Evolutionary conservation across 176 grass and related monocot species (phyloP).

Genomic region (Thinopyrum elongatum): DNA sequence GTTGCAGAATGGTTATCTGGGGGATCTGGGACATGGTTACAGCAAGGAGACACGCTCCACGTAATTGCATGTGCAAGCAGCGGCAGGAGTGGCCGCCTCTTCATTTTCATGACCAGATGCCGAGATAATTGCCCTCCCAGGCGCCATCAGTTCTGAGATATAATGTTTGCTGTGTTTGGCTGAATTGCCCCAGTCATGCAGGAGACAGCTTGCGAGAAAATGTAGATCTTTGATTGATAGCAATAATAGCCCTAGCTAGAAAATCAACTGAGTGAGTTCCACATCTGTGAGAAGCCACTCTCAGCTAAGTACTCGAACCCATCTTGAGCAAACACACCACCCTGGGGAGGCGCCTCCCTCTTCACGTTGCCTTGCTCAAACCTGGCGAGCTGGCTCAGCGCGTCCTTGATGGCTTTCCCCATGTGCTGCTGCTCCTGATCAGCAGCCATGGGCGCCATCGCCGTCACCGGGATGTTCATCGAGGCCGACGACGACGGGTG

Average conservation of each 20-base stretch:
- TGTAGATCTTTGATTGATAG: not conserved
- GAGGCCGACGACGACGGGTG: conserved; percentile 31
- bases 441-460: conserved; percentile 4
- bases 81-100: too few species aligned
- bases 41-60: too few species aligned
- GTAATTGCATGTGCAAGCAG: too few species aligned
- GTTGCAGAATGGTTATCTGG: too few species aligned
- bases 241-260: conserved; percentile 20
- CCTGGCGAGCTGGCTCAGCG: conserved; percentile 53
- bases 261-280: conserved; percentile 55
- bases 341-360: conserved; percentile 49
- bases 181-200: too few species aligned
- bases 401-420: conserved; percentile 50
- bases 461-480: not conserved
- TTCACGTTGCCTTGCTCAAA: conserved; percentile 62
- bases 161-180: too few species aligned
- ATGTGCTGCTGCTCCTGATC: conserved; percentile 37
- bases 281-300: conserved; percentile 68
- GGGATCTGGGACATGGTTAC: too few species aligned
- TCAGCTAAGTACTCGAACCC: conserved; percentile 70
- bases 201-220: too few species aligned
- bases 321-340: conserved; percentile 48
- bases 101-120: too few species aligned
- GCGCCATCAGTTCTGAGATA: too few species aligned
- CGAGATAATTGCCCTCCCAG: too few species aligned